Evolutionary conservation across 2,329 filamentous ascomycete genomes (phyloP).

Genomic region (Eutypa lata): DNA sequence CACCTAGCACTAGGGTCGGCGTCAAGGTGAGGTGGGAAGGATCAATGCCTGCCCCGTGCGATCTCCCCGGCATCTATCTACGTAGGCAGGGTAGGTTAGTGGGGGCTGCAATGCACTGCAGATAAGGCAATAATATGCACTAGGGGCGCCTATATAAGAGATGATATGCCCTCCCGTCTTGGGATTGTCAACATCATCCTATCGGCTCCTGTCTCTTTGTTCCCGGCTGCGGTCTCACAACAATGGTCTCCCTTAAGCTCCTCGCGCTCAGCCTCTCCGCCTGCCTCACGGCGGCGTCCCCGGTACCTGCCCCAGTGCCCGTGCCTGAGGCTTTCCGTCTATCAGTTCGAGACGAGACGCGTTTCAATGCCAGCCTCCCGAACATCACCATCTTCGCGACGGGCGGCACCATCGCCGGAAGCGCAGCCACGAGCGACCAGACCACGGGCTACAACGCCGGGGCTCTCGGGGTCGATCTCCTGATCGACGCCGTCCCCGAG

Average conservation of each 20-base stretch:
- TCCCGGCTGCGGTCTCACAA: too few relatives aligned
- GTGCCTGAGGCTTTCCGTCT: slow-evolving; percentile 9
- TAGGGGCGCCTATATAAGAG: too few relatives aligned
- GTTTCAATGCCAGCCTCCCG: slow-evolving; percentile 43
- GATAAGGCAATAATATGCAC: too few relatives aligned
- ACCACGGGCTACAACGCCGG: slow-evolving; percentile 41
- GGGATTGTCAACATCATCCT: too few relatives aligned
- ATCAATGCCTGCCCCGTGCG: too few relatives aligned
- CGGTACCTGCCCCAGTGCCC: not conserved
- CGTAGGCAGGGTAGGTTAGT: too few relatives aligned
- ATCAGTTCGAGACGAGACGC: not conserved
- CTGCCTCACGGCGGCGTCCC: slow-evolving; percentile 1
- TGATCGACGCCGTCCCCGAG: slow-evolving; percentile 54
- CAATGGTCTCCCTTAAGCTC: slow-evolving; percentile 1
- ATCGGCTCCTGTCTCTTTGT: too few relatives aligned
- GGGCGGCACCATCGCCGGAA: slow-evolving; percentile 58
- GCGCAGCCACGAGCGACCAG: slow-evolving; percentile 43
- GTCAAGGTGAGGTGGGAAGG: too few relatives aligned
- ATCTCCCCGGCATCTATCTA: too few relatives aligned
- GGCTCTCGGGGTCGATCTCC: slow-evolving; percentile 43
- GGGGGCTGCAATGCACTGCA: too few relatives aligned
- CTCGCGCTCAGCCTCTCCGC: not conserved
- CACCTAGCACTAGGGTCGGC: too few relatives aligned
- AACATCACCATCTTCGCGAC: slow-evolving; percentile 57
- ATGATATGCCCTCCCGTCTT: too few relatives aligned